These are phyloP conservation scores for Tulasnella sp. DNA, from an alignment of 768 basidiomycete genomes.

Conservation along the genomic window DNA sequence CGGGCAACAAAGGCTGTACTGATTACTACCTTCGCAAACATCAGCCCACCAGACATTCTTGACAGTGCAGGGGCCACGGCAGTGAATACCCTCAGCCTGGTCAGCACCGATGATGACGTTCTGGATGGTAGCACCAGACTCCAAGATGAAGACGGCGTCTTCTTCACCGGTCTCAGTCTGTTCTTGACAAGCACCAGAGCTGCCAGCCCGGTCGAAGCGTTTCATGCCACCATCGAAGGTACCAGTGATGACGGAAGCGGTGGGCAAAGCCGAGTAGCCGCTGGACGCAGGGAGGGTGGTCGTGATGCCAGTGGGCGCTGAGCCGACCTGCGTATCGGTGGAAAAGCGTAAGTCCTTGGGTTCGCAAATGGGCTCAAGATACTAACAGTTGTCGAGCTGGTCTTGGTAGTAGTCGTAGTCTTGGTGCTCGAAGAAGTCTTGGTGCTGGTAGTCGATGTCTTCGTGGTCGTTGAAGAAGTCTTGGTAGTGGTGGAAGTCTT, in stretches of 20 bases:
- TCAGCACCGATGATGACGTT: conserved; percentile 16
- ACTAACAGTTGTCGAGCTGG: neutral
- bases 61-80: conserved; percentile 15
- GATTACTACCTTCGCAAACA: conserved; percentile 14
- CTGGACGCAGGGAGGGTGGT: conserved; percentile 5
- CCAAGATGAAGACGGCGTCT: conserved; percentile 2
- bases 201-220: conserved; percentile 9
- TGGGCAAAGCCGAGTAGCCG: neutral
- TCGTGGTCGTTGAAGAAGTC: neutral
- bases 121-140: neutral
- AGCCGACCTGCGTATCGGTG: neutral
- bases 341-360: neutral
- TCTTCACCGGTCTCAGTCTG: conserved; percentile 6
- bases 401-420: conserved; percentile 2
- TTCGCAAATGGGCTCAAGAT: neutral
- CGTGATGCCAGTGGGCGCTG: conserved; percentile 4
- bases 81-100: conserved; percentile 17
- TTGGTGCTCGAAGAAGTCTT: conserved; percentile 4
- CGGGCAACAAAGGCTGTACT: no score
- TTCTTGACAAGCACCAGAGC: conserved; percentile 7
- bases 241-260: conserved; percentile 9
- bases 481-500: conserved; percentile 1
- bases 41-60: conserved; percentile 16
- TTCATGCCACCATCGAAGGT: conserved; percentile 15
- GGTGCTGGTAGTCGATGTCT: conserved; percentile 1